Base-by-base conservation (phyloP, 2,329 filamentous ascomycete species). In the Cadophora sp. region DNA sequence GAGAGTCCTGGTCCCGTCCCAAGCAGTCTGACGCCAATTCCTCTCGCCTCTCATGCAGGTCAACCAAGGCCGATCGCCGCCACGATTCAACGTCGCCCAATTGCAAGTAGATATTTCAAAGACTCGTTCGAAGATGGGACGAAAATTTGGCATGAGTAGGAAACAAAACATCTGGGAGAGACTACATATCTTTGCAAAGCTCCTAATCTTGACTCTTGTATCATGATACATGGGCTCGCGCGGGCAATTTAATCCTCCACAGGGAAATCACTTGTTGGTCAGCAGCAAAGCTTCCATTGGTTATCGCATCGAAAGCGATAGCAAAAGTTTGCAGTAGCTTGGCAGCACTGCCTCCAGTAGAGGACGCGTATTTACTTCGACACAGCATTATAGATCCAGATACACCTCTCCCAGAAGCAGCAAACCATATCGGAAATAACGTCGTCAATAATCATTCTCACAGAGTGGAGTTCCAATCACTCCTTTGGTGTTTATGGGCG, bases 11-110 rank as follows among this genome's bases (percentile, higher is more conserved):
- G n/a, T n/a, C n/a, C n/a, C n/a, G n/a, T n/a, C 48, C 51, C 34
- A 48, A 31, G 46, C 64, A 43, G 11, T 9, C 22, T 40, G 56
- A 55, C 51, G 51, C 51, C 43, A 48, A 22, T 22, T 4, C 40
- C 29, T 24, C 29, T 8, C 31, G 50, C 31, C 37, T 53, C 37
- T 53, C n/a, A 60, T 65, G 64, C 64, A 65, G 53, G 64, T 53
- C 64, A 43, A 60, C 64, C 53, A 24, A 3, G 31, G 50, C 26
- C 34, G 62, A 64, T 64, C 62, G 51, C 27, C 62, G 51, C 27
- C 51, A 55, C 22, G 31, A 40, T 59, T 12, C 31, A 40, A 40
- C 16, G 56, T 16, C 56, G 29, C 24, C 56, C 56, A 60, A 60
- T 60, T 40, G 24, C 19, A 27, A 2, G 56, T 7, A 9, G 24